phyloP scores from a whole-genome alignment of 805 yeast genomes.

The Priceomyces melissophilus region DNA sequence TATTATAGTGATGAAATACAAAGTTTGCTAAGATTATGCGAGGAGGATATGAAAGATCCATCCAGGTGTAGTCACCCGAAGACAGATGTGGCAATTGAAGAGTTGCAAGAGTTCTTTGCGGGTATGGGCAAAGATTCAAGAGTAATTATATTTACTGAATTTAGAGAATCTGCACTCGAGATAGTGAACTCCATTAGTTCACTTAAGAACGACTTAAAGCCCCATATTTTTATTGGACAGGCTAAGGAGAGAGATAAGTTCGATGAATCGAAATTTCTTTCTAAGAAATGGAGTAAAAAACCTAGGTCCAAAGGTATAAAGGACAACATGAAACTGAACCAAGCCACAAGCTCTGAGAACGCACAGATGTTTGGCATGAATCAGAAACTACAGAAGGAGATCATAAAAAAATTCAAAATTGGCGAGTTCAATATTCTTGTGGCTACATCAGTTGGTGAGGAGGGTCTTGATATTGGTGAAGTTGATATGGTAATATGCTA shows the following conservation, averaged over 20 bases:
- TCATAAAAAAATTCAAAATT: slow-evolving; percentile 66
- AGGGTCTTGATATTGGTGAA: slow-evolving; percentile 97
- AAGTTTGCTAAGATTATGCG: slow-evolving; percentile 43
- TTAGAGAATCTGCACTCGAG: slow-evolving; percentile 86
- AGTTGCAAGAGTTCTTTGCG: slow-evolving; percentile 54
- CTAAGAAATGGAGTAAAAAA: slow-evolving; percentile 36
- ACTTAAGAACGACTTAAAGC: slow-evolving; percentile 33
- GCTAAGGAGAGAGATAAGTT: slow-evolving; percentile 69
- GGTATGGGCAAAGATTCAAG: slow-evolving; percentile 47
- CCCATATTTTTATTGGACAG: slow-evolving; percentile 94
- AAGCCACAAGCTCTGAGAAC: slow-evolving; percentile 62
- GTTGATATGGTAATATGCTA: slow-evolving; percentile 91
- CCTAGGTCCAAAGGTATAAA: slow-evolving; percentile 22
- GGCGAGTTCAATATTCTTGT: slow-evolving; percentile 80
- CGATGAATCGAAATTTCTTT: slow-evolving; percentile 50
- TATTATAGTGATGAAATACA: slow-evolving; percentile 50
- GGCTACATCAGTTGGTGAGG: slow-evolving; percentile 97
- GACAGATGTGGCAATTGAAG: slow-evolving; percentile 54
- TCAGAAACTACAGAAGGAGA: slow-evolving; percentile 80
- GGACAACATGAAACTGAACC: slow-evolving; percentile 24
- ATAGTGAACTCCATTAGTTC: slow-evolving; percentile 64
- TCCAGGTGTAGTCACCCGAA: slow-evolving; percentile 64
- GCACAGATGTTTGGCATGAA: slow-evolving; percentile 86
- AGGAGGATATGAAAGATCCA: slow-evolving; percentile 26
- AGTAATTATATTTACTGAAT: slow-evolving; percentile 84